These are phyloP conservation scores for Nigrograna mackinnonii DNA, from an alignment of 2,329 filamentous ascomycete species.

Conservation along the genomic window DNA sequence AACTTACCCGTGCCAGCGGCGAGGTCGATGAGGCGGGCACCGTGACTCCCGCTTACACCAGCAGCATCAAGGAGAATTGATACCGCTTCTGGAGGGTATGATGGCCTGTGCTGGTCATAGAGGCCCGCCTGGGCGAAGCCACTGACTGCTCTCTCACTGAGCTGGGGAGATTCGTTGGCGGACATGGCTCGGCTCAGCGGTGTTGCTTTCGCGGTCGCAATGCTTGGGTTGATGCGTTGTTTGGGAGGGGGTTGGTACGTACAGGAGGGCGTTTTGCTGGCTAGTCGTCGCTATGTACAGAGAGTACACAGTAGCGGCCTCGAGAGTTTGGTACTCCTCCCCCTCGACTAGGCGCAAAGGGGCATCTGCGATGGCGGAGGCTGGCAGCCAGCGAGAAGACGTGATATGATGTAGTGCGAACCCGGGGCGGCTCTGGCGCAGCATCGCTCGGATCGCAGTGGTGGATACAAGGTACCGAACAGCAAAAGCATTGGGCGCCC, in stretches of 20 bases:
- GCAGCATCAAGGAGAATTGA: conserved; percentile 61
- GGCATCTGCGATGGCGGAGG: background rate
- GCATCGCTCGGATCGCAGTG: no score
- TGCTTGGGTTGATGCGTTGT: no score
- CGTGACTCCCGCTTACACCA: conserved; percentile 51
- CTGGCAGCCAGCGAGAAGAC: no score
- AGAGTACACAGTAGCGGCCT: no score
- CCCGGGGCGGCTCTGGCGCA: no score
- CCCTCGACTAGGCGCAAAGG: no score
- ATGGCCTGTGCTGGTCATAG: conserved; percentile 71
- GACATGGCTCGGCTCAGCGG: background rate
- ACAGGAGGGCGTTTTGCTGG: no score
- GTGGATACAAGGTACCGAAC: no score
- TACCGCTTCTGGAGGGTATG: conserved; percentile 64
- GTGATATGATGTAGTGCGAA: no score
- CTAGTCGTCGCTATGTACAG: no score
- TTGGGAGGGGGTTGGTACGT: background rate
- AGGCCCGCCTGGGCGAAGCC: conserved; percentile 54
- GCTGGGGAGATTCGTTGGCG: conserved; percentile 1
- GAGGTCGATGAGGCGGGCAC: conserved; percentile 63
- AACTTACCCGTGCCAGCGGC: conserved; percentile 73
- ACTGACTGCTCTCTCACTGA: conserved; percentile 12
- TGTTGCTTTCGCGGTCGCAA: background rate
- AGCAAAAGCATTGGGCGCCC: no score
- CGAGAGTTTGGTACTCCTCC: no score